Evolutionary conservation across 1,284 basidiomycete genomes (phyloP), one percentile per base, ranked within the genome.

Genomic region (Rhodotorula sp.): DNA sequence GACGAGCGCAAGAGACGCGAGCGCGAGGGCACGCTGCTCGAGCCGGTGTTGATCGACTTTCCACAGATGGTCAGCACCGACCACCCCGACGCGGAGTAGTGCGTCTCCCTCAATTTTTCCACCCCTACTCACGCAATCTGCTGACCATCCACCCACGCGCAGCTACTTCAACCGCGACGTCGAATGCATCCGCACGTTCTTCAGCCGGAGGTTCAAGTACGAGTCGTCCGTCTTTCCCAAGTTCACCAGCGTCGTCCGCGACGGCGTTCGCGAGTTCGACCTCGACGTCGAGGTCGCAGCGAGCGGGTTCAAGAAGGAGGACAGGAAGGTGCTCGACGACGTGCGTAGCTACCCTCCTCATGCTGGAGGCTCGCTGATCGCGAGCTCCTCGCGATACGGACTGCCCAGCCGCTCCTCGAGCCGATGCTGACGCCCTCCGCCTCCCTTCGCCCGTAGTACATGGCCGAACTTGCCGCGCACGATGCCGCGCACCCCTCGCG

Each of bases 141-240:
- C n/a, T 17, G 55, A 48, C 29, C n/a, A n/a, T n/a, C 29, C 8
- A 29, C 50, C 15, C 56, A 57, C 70, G 51, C 73, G 41, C 78
- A 96, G 94, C 90, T 99, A 97, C 84, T 99, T 99, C 83, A 94
- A 97, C 80, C 89, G 97, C 48, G 97, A 99, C 81, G 97, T 99
- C 25, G 90, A 96, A 72, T 97, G 97, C 81, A 94, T 99, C 75
- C 88, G 93, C 56, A 89, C 88, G 19, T 99, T 98, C 84, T 99
- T 99, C 86, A 87, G 86, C 75, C 88, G 93, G 73, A 85, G 95
- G 34, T 99, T 98, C 84, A 88, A 90, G 68, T 99, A 96, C 81
- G 93, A 97, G 83, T 95, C 93, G 71, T 85, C 87, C 0, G 83
- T 94, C 46, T 97, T 91, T 82, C 96, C 97, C 10, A 88, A 87